Evolutionary conservation across 2,329 filamentous ascomycete genomes (phyloP).

Genomic region (Aspergillus glaucus): DNA sequence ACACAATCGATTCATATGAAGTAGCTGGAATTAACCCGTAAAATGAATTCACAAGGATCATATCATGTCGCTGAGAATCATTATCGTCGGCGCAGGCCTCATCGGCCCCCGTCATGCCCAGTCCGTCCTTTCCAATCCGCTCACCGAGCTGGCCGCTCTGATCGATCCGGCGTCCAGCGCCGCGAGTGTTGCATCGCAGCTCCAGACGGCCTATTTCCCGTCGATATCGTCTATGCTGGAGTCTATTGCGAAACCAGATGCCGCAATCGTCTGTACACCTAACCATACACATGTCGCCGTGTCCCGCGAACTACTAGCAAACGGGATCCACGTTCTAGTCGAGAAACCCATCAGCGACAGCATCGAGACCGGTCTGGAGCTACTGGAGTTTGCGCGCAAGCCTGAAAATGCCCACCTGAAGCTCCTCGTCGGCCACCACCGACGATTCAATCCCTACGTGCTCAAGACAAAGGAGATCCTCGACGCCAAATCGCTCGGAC

Average conservation of each 20-base stretch:
- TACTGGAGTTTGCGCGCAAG: slow-evolving; percentile 15
- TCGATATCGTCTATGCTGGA: slow-evolving; percentile 41
- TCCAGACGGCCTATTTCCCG: slow-evolving; percentile 35
- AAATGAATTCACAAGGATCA: background rate
- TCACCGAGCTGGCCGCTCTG: slow-evolving; percentile 38
- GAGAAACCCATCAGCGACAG: slow-evolving; percentile 52
- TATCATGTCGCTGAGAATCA: slow-evolving; percentile 27
- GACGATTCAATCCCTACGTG: slow-evolving; percentile 55
- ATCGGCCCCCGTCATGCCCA: slow-evolving; percentile 48
- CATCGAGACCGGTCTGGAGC: slow-evolving; percentile 15
- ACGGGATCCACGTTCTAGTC: slow-evolving; percentile 49
- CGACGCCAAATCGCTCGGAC: slow-evolving; percentile 37
- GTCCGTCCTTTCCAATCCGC: slow-evolving; percentile 35
- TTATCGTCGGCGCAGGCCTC: slow-evolving; percentile 44
- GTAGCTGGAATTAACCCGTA: background rate
- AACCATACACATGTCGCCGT: slow-evolving; percentile 53
- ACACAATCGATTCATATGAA: too few relatives aligned
- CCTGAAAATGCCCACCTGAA: slow-evolving; percentile 27
- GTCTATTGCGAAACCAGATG: slow-evolving; percentile 38
- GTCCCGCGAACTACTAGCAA: slow-evolving; percentile 43
- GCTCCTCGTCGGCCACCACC: slow-evolving; percentile 53
- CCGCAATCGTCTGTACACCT: slow-evolving; percentile 54
- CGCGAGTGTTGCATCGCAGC: slow-evolving; percentile 25
- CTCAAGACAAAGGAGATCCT: slow-evolving; percentile 45
- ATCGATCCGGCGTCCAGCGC: slow-evolving; percentile 42